phyloP scores from a whole-genome alignment of 2,329 filamentous ascomycete genomes.

The Colletotrichum sp. region DNA sequence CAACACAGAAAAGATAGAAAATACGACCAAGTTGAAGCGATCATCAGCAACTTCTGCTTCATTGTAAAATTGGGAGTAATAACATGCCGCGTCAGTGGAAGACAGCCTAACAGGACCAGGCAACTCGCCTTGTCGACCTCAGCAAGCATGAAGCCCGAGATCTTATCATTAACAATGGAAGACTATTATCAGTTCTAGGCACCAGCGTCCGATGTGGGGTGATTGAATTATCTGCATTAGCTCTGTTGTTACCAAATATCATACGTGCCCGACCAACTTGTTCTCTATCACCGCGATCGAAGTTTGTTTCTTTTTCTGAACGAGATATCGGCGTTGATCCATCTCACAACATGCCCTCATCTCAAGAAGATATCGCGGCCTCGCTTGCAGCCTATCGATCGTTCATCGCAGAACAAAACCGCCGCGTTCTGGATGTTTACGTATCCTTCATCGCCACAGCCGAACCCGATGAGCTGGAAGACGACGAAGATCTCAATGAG shows the following conservation, averaged over 20 bases:
- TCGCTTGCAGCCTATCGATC: not conserved
- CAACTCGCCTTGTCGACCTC: not conserved
- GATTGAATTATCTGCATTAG: not conserved
- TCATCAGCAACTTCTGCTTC: not conserved
- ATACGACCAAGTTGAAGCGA: not conserved
- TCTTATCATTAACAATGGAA: not conserved
- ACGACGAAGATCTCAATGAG: not conserved
- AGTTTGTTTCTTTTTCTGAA: not conserved
- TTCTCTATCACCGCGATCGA: fast-evolving
- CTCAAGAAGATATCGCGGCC: not conserved
- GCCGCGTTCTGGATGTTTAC: not conserved
- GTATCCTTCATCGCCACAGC: not conserved
- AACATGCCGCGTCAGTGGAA: not conserved
- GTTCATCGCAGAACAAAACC: not conserved
- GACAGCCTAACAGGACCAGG: too few relatives aligned
- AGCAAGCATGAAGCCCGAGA: not conserved
- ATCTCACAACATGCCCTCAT: not conserved
- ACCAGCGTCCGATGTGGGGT: not conserved
- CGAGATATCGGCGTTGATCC: too few relatives aligned
- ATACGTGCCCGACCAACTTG: not conserved
- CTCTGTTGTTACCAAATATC: too few relatives aligned
- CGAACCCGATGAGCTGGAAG: not conserved
- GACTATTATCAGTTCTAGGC: not conserved
- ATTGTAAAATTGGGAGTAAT: not conserved
- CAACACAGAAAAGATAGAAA: not conserved